Percentiles rank a stretch among this genome's conserved stretches.
Evolutionary conservation across 2,329 filamentous ascomycete genomes (phyloP).

Genomic region (Basipetospora sp.): DNA sequence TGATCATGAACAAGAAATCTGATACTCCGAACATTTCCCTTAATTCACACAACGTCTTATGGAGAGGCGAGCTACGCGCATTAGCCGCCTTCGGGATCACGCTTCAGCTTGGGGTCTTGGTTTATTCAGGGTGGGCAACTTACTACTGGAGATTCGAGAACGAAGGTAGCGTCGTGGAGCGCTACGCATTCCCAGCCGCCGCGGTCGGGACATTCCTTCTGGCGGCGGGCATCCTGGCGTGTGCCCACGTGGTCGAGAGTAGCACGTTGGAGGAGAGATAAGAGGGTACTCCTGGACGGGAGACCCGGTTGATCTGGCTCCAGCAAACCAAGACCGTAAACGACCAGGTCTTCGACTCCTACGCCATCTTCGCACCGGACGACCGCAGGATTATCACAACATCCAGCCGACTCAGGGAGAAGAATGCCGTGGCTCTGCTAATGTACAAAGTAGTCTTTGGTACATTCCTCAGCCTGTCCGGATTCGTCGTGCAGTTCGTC

Average conservation of each 20-base stretch:
- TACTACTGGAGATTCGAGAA: slow-evolving; percentile 9
- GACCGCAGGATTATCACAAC: background rate
- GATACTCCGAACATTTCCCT: background rate
- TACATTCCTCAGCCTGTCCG: slow-evolving; percentile 10
- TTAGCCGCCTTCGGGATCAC: slow-evolving; percentile 11
- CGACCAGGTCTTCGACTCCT: slow-evolving; percentile 17
- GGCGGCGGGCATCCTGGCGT: slow-evolving; percentile 15
- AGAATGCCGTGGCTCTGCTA: no score
- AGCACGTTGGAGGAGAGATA: slow-evolving; percentile 15
- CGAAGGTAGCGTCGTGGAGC: background rate
- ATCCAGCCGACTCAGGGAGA: background rate
- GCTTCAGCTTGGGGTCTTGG: slow-evolving; percentile 13
- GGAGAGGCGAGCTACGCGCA: slow-evolving; percentile 7
- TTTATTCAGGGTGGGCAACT: slow-evolving; percentile 7
- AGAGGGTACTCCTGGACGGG: background rate
- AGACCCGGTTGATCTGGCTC: slow-evolving; percentile 15
- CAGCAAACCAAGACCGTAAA: slow-evolving; percentile 14
- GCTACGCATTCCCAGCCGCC: slow-evolving; percentile 15
- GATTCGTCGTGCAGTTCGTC: slow-evolving; percentile 17
- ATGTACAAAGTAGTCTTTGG: slow-evolving; percentile 5
- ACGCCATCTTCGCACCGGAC: slow-evolving; percentile 11
- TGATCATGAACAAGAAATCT: background rate
- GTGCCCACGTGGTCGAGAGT: slow-evolving; percentile 17
- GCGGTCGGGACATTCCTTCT: slow-evolving; percentile 15
- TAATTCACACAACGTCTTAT: slow-evolving; percentile 7